Conservation (phyloP, 352 stramenopile species). For the Aphanomyces astaci region DNA sequence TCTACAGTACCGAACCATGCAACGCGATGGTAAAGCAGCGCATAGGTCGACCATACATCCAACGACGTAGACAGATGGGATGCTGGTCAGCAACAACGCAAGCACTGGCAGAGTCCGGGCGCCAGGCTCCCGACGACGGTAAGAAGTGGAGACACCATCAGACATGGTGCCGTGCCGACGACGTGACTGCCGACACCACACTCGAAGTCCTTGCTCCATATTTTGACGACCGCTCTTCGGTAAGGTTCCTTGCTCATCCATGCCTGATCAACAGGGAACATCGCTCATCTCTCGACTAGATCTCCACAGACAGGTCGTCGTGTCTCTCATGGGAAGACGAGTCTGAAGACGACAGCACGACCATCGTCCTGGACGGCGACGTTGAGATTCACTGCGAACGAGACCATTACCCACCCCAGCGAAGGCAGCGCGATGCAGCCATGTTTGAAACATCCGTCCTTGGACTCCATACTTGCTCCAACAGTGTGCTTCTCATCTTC, state of each 20-base stretch:
- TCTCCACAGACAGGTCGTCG: constrained; percentile 5
- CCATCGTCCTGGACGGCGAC: background rate
- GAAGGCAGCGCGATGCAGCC: background rate
- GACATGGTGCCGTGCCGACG: too few relatives aligned
- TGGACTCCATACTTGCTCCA: background rate
- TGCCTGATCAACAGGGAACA: background rate
- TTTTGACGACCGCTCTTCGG: background rate
- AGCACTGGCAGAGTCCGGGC: background rate
- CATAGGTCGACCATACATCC: background rate
- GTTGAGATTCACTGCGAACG: background rate
- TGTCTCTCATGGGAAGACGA: constrained; percentile 10
- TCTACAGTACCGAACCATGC: too few relatives aligned
- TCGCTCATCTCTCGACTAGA: background rate
- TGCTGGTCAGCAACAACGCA: background rate
- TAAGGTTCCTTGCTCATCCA: background rate
- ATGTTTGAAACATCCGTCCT: background rate
- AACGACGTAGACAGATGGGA: background rate
- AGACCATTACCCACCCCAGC: background rate
- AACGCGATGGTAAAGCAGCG: background rate
- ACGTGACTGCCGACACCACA: background rate
- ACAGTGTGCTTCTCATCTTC: background rate
- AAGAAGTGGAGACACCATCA: background rate
- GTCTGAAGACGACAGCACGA: constrained; percentile 10
- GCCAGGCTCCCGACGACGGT: too few relatives aligned
- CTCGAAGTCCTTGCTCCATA: background rate